Base-by-base conservation (phyloP, 345 rosid genomes). In the Rhodomyrtus tomentosa region DNA sequence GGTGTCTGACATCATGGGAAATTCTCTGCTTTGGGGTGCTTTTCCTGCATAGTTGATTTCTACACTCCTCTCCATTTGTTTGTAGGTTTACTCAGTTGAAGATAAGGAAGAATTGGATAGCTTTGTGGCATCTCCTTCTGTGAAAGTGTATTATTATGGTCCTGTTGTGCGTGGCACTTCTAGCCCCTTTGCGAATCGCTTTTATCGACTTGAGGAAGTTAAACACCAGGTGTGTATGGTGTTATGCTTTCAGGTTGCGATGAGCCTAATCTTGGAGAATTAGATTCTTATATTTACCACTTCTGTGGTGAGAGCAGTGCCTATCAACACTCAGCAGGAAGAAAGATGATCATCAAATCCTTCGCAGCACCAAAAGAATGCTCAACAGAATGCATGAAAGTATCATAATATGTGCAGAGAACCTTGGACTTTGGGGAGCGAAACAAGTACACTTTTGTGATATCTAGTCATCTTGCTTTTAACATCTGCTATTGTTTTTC, bases 401-500 rank as follows among this genome's bases (percentile, higher is more conserved):
- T 88, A 91, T 96, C 82, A 81, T 89, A 54, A 90, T 88, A 86
- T 92, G 92, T 86, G 90, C 92, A 88, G 88, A 93, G 85, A 93
- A 89, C 83, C 95, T 96, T 85, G 99, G 98, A 87, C 86, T 96
- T 72, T 93, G 91, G 89, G 99, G 99, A 87, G 99, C 96, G 85
- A 83, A 89, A 82, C 94, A 91, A 87, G 99, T 96, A 87, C 87
- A 91, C 82, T 84, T 62, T 86, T 87, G 49, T 56, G 56, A 81
- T 52, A 79, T 83, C 83, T 74, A 86, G 53, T 80, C 45, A 21
- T 48, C 51, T 11, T 36, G 62, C 42, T 51, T 29, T 73, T 32
- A 82, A 27, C 15, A 72, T 82, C 10, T 59, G 38, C 62, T n/a
- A 56, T 42, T 10, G 21, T 36, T 36, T 53, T 50, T 81, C 81